Evolutionary conservation across 306 rosid genomes (phyloP), one percentile per base, ranked within the genome.

Genomic region (Mimosa pudica): DNA sequence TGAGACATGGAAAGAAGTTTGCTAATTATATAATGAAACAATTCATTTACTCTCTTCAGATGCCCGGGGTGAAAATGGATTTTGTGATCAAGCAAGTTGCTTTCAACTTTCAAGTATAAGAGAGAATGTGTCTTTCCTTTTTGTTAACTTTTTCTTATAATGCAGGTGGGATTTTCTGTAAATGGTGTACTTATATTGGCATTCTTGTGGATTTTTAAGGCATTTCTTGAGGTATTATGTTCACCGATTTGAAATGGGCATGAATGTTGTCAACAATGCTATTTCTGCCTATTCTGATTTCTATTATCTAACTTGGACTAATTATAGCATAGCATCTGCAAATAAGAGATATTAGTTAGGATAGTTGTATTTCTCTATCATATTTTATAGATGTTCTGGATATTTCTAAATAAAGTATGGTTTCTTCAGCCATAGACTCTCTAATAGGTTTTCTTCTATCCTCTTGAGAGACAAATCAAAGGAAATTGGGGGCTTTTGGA

Each of bases 131-230:
- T 14, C 1, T 42, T 38, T 75, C 60, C 14, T 5, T 17, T 57
- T 36, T 10, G 20, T 38, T n/a, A 24, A 14, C 48, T 33, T n/a
- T 68, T 18, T 61, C 45, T 66, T 76, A 55, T 44, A 16, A 35
- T 54, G 54, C 77, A 83, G 97, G 90, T 92, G 30, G 88, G 88
- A 5, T 92, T 92, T 85, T 90, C 93, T 49, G 93, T 90, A 11
- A 84, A 92, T 70, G 96, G 96, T 18, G 84, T 90, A 68, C 81
- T 92, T 41, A 42, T 90, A 67, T 87, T 92, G 61, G 87, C 96
- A 8, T 90, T 80, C 80, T 63, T 92, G 85, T 92, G 93, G 96
- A 38, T 92, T 81, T 76, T 84, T 80, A 92, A 88, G 90, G 96
- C 92, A 17, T 90, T 90, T 84, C 93, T 92, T 66, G 91, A 88